Percentiles rank a stretch among this genome's conserved stretches.
These are phyloP conservation scores for Acanthamoeba sp. DNA, from an alignment of 208 protist species.

Conservation along the genomic window DNA sequence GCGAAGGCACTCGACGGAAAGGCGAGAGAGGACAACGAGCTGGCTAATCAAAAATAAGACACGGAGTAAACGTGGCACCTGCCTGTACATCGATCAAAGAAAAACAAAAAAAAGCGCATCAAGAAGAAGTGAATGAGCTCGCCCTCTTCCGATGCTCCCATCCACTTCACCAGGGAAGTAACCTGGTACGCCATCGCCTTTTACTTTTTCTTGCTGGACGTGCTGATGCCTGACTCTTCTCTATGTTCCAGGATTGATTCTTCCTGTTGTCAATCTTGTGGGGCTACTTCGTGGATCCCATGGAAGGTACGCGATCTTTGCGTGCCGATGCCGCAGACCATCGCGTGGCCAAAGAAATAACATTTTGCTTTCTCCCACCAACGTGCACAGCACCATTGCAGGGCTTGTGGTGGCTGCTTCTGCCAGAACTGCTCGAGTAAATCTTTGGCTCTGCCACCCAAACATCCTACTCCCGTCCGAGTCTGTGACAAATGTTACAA, in stretches of 20 bases:
- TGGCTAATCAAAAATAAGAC: too few species aligned
- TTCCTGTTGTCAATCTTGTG: background rate
- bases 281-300: background rate
- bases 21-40: background rate
- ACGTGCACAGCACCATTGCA: background rate
- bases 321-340: too few species aligned
- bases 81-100: background rate
- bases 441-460: background rate
- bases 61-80: background rate
- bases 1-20: background rate
- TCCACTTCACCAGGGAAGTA: slow-evolving; percentile 4
- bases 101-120: background rate
- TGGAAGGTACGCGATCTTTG: background rate
- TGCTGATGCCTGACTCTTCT: background rate
- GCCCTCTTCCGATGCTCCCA: background rate
- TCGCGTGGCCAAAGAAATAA: too few species aligned
- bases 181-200: background rate
- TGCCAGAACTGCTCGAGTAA: slow-evolving; percentile 56
- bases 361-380: background rate
- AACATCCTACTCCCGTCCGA: background rate
- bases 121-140: background rate
- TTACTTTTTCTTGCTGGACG: background rate
- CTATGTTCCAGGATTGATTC: background rate
- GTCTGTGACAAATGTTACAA: slow-evolving; percentile 24
- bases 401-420: slow-evolving; percentile 40